Evolutionary conservation across 2,329 filamentous ascomycete species (phyloP), one percentile per base, ranked within the genome.

Genomic region (Alternaria brassicae): DNA sequence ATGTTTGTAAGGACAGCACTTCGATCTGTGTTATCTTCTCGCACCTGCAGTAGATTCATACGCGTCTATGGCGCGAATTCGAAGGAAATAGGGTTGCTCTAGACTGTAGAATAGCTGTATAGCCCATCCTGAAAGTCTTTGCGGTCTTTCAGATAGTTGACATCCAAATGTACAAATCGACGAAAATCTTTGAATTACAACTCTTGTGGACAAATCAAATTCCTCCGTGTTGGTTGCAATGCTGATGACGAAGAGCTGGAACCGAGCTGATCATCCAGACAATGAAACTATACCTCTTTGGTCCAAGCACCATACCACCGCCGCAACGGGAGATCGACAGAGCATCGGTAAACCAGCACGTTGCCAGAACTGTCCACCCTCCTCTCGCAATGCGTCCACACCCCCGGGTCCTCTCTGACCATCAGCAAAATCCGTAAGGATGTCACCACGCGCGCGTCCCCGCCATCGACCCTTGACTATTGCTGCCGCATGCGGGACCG

Each of bases 391-490:
- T 34, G 44, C 44, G 30, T 30, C 30, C 19, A 23, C 15, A n/a
- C 5, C 13, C 3, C 19, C 12, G 28, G 17, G 4, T 37, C n/a
- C 37, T 23, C 36, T 32, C 25, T 6, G 13, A 7, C 23, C 17
- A 44, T 6, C 39, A n/a, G 8, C 21, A 12, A n/a, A 1, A 13
- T 19, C 36, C 21, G n/a, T 4, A 23, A 59, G 21, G 2, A 65
- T 63, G 63, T 41, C 59, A 40, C 62, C 61, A 21, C 42, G 67
- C 48, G 25, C 60, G 32, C 27, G 49, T 9, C 50, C 60, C 13
- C 72, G 72, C 12, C 58, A 63, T 44, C 66, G 72, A 7, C 73
- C 74, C 12, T 58, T 72, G 37, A 74, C 72, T 0, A 6, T 63
- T 19, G 68, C 72, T 19, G 74, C 73, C 8, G 28, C 61, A 6